Conservation (phyloP, 306 rosid genomes). For the Begonia peltatifolia region DNA sequence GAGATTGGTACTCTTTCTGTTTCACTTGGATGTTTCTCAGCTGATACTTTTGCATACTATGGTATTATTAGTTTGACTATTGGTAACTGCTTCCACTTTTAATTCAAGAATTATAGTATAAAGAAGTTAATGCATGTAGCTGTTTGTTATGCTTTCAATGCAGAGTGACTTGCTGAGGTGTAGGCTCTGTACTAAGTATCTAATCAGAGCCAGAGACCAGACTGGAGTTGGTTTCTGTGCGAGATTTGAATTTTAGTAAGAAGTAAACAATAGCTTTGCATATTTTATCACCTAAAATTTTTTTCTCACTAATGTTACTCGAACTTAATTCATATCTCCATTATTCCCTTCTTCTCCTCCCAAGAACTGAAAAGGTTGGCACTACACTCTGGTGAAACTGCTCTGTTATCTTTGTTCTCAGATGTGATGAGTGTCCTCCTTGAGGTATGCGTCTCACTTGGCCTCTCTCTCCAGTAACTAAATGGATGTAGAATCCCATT, state of each 20-base stretch:
- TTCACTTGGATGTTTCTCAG: no score
- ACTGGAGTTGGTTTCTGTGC: constrained; percentile 47
- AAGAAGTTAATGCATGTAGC: constrained; percentile 45
- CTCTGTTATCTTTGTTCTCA: constrained; percentile 24
- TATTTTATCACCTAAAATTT: constrained; percentile 10
- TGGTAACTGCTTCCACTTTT: constrained; percentile 21
- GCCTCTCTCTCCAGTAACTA: constrained; percentile 32
- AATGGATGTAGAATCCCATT: no score
- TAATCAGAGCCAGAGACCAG: constrained; percentile 80
- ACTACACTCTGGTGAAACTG: constrained; percentile 9
- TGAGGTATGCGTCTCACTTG: constrained; percentile 88
- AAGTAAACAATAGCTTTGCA: constrained; percentile 28
- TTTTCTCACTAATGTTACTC: neutral
- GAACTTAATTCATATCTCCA: no score
- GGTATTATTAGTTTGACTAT: neutral
- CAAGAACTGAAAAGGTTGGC: constrained; percentile 59
- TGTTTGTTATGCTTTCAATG: constrained; percentile 87
- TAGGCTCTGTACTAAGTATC: constrained; percentile 78
- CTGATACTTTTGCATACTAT: neutral
- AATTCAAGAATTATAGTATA: neutral
- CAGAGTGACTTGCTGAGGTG: constrained; percentile 85
- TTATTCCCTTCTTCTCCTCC: constrained; percentile 21
- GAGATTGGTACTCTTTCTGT: neutral
- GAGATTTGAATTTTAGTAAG: constrained; percentile 64
- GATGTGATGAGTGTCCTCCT: constrained; percentile 80